Evolutionary conservation across 352 stramenopile species (phyloP).

Genomic region (Phytophthora rubi): DNA sequence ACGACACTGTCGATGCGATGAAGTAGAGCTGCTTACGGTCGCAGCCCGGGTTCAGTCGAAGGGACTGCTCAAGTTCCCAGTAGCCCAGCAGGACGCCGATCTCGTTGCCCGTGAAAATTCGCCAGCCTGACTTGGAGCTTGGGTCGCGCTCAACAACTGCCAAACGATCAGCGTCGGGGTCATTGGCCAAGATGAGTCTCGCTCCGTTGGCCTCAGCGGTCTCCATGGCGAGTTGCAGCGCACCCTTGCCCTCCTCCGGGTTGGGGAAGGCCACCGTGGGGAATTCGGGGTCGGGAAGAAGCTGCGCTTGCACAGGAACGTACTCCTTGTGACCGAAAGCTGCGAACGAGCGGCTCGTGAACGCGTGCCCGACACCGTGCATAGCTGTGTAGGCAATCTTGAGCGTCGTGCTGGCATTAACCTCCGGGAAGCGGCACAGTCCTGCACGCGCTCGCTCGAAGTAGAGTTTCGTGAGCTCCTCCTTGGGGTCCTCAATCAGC

Average conservation of each 20-base stretch:
- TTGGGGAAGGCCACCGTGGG: slow-evolving; percentile 98
- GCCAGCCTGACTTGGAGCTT: slow-evolving; percentile 83
- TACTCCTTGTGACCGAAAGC: slow-evolving; percentile 91
- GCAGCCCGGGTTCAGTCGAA: slow-evolving; percentile 59
- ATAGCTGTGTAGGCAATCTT: slow-evolving; percentile 97
- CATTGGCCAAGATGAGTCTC: slow-evolving; percentile 96
- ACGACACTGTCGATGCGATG: slow-evolving; percentile 96
- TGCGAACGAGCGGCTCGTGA: slow-evolving; percentile 91
- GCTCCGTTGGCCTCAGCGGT: slow-evolving; percentile 78
- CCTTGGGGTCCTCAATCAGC: slow-evolving; percentile 71
- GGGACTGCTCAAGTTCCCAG: slow-evolving; percentile 89
- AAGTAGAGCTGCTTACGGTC: slow-evolving; percentile 84
- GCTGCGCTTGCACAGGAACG: slow-evolving; percentile 86
- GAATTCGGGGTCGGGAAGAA: slow-evolving; percentile 95
- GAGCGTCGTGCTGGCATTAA: slow-evolving; percentile 62
- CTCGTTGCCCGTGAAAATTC: slow-evolving; percentile 98
- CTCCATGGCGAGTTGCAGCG: slow-evolving; percentile 93
- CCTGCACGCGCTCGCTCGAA: slow-evolving; percentile 56
- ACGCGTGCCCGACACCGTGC: slow-evolving; percentile 97
- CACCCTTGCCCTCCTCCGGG: slow-evolving; percentile 97
- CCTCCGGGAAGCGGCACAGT: slow-evolving; percentile 71
- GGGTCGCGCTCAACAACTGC: slow-evolving; percentile 93
- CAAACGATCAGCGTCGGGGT: slow-evolving; percentile 98
- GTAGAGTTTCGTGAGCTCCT: slow-evolving; percentile 77
- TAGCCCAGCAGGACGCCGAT: slow-evolving; percentile 95